A percentile compares a stretch with the other conserved stretches of the same genome.
phyloP scores from a whole-genome alignment of 1,284 basidiomycete genomes.

The Microbotryum scabiosae region DNA sequence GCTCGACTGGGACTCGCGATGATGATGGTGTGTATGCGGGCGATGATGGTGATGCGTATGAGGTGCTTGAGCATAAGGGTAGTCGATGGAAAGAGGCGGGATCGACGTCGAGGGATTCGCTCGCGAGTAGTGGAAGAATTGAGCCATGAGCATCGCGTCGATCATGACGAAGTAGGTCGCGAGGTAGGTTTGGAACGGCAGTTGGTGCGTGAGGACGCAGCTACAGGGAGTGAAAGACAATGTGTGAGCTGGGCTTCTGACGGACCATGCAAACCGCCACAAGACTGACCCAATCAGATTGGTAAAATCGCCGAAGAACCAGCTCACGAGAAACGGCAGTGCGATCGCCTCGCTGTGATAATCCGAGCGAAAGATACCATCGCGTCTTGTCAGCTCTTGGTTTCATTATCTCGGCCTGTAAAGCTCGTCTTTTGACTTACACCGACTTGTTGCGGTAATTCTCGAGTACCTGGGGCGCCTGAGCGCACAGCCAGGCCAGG shows the following conservation, averaged over 20 bases:
- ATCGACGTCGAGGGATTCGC: conserved; percentile 7
- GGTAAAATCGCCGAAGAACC: conserved; percentile 80
- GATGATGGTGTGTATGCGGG: conserved; percentile 35
- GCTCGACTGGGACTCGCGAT: conserved; percentile 5
- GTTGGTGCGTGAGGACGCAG: conserved; percentile 78
- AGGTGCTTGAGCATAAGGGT: conserved; percentile 17
- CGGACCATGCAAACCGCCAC: background rate
- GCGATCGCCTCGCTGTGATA: conserved; percentile 47
- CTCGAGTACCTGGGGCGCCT: conserved; percentile 80
- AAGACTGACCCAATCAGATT: conserved; percentile 57
- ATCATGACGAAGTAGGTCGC: conserved; percentile 78
- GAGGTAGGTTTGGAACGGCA: conserved; percentile 92
- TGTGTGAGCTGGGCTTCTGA: background rate
- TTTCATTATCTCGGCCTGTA: too few species aligned
- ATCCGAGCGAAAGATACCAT: too few species aligned
- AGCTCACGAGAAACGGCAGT: conserved; percentile 79
- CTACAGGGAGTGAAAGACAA: background rate
- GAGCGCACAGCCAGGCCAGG: conserved; percentile 79
- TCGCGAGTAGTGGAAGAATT: conserved; percentile 60
- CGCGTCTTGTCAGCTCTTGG: too few species aligned
- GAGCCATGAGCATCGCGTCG: conserved; percentile 20
- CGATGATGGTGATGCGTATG: conserved; percentile 26
- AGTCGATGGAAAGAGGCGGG: conserved; percentile 27
- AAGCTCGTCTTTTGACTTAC: too few species aligned
- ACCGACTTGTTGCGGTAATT: conserved; percentile 45